Percentiles rank a stretch among this genome's conserved stretches.
These are phyloP conservation scores for Cladophialophora carrionii DNA, from an alignment of 2,329 filamentous ascomycete species.

Conservation along the genomic window DNA sequence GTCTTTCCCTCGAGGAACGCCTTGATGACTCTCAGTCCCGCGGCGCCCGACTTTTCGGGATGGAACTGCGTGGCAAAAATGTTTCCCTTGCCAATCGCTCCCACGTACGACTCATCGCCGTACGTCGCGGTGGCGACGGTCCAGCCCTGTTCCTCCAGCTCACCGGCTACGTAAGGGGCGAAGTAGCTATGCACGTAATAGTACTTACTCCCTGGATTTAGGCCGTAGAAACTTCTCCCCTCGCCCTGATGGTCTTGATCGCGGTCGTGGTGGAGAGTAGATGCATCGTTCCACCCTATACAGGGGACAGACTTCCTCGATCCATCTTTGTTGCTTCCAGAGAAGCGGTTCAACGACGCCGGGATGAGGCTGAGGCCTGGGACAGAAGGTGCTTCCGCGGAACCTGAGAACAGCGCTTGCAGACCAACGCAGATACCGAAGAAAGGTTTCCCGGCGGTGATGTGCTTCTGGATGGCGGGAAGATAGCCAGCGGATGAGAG, in stretches of 20 bases:
- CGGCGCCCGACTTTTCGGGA: conserved; percentile 92
- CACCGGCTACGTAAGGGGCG: conserved; percentile 71
- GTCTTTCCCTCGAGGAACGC: conserved; percentile 80
- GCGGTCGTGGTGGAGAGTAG: conserved; percentile 53
- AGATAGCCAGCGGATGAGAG: conserved; percentile 80
- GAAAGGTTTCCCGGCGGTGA: conserved; percentile 90
- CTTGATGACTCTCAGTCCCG: conserved; percentile 79
- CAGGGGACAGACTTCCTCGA: conserved; percentile 74
- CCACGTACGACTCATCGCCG: conserved; percentile 85
- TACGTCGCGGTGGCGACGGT: conserved; percentile 88
- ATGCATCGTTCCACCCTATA: conserved; percentile 97
- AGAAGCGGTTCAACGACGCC: conserved; percentile 75
- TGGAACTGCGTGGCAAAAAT: conserved; percentile 94
- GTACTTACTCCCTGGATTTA: conserved; percentile 84
- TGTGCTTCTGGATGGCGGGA: conserved; percentile 79
- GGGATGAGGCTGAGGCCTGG: conserved; percentile 77
- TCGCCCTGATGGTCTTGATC: conserved; percentile 4
- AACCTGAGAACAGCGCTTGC: conserved; percentile 86
- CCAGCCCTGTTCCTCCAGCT: conserved; percentile 83
- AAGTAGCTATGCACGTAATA: conserved; percentile 99
- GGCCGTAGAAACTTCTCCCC: conserved; percentile 69
- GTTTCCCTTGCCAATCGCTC: conserved; percentile 83
- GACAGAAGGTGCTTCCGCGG: conserved; percentile 73
- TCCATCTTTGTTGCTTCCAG: conserved; percentile 35
- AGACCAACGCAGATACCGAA: conserved; percentile 97